Evolutionary conservation across 192 early-diverging fungal genomes (phyloP).

Genomic region (Entomortierella chlamydospora): DNA sequence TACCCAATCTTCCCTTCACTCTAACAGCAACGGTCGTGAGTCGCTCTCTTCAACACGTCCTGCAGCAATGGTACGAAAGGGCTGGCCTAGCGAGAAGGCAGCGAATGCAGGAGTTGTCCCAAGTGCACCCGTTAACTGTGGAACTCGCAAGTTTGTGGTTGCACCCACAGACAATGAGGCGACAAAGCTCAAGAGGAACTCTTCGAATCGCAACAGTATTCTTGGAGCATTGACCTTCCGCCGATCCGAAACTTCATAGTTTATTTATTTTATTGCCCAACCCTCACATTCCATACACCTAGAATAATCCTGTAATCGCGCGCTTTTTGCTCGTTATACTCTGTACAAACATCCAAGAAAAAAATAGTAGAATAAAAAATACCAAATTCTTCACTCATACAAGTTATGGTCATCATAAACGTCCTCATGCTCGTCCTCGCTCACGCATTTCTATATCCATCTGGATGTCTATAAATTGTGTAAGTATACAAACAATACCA

Average conservation of each 20-base stretch:
- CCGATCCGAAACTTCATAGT: conserved; percentile 23
- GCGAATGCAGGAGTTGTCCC: conserved; percentile 46
- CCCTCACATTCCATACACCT: background rate
- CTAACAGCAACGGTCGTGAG: conserved; percentile 30
- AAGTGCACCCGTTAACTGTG: conserved; percentile 31
- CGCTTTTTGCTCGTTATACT: no score
- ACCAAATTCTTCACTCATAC: no score
- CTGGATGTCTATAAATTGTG: no score
- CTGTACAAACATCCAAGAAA: no score
- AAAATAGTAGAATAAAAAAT: no score
- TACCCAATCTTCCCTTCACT: conserved; percentile 20
- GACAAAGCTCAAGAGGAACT: conserved; percentile 28
- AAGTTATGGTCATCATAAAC: no score
- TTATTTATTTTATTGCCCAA: background rate
- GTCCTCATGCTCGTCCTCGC: no score
- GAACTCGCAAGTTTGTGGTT: conserved; percentile 50
- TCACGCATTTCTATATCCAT: no score
- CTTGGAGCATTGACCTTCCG: conserved; percentile 39
- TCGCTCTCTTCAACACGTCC: conserved; percentile 29
- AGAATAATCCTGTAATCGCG: no score
- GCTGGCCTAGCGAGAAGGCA: conserved; percentile 53
- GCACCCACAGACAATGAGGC: background rate
- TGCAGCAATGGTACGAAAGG: conserved; percentile 46
- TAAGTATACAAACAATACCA: no score
- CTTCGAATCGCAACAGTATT: conserved; percentile 36